Evolutionary conservation across 805 yeast genomes (phyloP), one percentile per base, ranked within the genome.

Genomic region (Helenozyma rhizophorensis): DNA sequence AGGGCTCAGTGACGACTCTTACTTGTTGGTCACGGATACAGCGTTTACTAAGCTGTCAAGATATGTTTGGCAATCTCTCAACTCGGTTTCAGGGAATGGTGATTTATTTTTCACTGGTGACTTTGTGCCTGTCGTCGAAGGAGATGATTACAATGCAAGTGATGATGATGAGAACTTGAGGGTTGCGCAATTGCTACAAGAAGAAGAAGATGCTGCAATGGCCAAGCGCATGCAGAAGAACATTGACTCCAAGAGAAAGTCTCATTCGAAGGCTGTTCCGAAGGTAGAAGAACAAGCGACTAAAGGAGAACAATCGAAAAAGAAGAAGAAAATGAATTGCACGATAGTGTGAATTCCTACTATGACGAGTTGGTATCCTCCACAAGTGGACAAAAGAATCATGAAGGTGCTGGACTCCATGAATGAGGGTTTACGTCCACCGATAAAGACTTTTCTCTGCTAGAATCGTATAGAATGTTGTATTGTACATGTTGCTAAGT

Each of bases 11-110:
- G 46, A 51, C 27, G 68, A 57, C 25, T 62, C 90, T 21, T 87
- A 74, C 50, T 57, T 75, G 4, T 63, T 90, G 17, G 80, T 84
- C 3, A 84, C 93, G 1, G 96, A 93, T 51, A 62, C 69, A 11
- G 87, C 93, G 3, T 82, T 76, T 48, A 63, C 43, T 22, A 48
- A 54, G 2, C 47, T 49, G 16, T 49, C 47, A n/a, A 23, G 19
- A 8, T 71, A 83, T 13, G 85, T 86, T 6, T 90, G 97, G 97
- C 89, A 84, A 52, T 74, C 83, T 1, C 59, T 90, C 25, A 71
- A 70, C 30, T 74, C 85, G 2, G 70, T 78, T 3, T 69, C 70
- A 27, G 96, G 96, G 0, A 58, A 66, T 1, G 76, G 76, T n/a
- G 94, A 85, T 49, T 62, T 67, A 17, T 84, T 80, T 46, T 78